Percentiles rank a stretch among this genome's conserved stretches.
Conservation (phyloP, 345 rosid genomes). For the Rhizophora mangle region DNA sequence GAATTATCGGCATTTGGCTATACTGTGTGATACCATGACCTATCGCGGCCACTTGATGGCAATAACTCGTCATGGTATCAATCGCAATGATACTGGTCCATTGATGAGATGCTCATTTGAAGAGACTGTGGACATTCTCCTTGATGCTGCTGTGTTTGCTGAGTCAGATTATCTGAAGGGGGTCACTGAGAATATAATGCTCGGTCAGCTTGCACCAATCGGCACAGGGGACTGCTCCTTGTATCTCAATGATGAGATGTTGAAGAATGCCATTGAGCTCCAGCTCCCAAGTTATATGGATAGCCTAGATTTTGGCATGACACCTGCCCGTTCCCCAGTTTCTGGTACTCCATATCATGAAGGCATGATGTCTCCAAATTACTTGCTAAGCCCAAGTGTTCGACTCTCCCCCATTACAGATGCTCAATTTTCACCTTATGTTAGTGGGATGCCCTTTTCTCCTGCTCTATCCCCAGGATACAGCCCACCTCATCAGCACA, state of each 20-base stretch:
- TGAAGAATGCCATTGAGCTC: conserved; percentile 95
- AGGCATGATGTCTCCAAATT: conserved; percentile 93
- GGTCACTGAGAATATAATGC: conserved; percentile 94
- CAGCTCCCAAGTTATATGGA: conserved; percentile 98
- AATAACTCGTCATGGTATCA: conserved; percentile 96
- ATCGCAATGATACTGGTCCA: conserved; percentile 94
- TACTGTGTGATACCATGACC: conserved; percentile 96
- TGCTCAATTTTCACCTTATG: conserved; percentile 95
- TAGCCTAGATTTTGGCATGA: conserved; percentile 81
- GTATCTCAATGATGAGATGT: conserved; percentile 93
- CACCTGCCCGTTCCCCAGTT: conserved; percentile 83
- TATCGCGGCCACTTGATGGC: conserved; percentile 99
- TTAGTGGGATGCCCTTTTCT: conserved; percentile 82
- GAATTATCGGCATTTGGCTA: conserved; percentile 94
- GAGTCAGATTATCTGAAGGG: conserved; percentile 83
- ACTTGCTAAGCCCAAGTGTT: conserved; percentile 71
- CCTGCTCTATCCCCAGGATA: conserved; percentile 83
- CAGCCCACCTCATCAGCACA: conserved; percentile 79
- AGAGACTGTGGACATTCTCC: conserved; percentile 96
- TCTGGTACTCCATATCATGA: conserved; percentile 96
- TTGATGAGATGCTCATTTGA: conserved; percentile 98
- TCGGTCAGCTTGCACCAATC: conserved; percentile 96
- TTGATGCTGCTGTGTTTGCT: conserved; percentile 96
- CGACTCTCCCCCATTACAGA: conserved; percentile 78
- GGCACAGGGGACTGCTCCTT: conserved; percentile 89